These are phyloP conservation scores for Talaromyces atroroseus DNA, from an alignment of 2,329 filamentous ascomycete genomes.

Conservation along the genomic window DNA sequence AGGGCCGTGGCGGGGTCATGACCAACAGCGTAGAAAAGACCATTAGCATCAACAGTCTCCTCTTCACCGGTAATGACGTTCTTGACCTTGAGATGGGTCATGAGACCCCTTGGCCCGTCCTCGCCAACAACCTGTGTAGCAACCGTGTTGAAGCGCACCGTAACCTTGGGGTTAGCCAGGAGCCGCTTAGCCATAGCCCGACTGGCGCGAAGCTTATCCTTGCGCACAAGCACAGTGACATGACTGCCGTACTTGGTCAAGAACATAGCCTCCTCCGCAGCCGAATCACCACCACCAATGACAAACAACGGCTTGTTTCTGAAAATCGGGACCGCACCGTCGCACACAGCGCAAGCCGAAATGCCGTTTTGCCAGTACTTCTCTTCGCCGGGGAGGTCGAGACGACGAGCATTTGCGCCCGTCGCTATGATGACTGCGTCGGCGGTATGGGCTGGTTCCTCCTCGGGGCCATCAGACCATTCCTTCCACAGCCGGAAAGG, in stretches of 20 bases:
- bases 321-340: constrained; percentile 96
- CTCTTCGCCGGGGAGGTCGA: constrained; percentile 81
- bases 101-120: constrained; percentile 66
- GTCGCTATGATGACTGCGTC: constrained; percentile 93
- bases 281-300: constrained; percentile 93
- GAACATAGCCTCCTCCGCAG: constrained; percentile 95
- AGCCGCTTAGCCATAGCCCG: constrained; percentile 88
- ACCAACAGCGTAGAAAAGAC: constrained; percentile 94
- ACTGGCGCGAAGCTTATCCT: constrained; percentile 78
- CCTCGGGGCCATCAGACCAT: constrained; percentile 66
- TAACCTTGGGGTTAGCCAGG: constrained; percentile 79
- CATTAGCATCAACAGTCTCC: constrained; percentile 83
- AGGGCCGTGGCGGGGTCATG: constrained; percentile 90
- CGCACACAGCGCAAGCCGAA: constrained; percentile 93
- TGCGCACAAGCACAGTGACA: constrained; percentile 88
- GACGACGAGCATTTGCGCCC: constrained; percentile 80
- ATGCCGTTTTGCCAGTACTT: constrained; percentile 98
- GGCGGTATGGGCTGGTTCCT: constrained; percentile 71
- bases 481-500: constrained; percentile 95
- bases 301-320: constrained; percentile 92
- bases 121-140: constrained; percentile 82
- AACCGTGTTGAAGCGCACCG: constrained; percentile 77
- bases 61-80: constrained; percentile 68
- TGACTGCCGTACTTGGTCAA: constrained; percentile 95
- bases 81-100: constrained; percentile 82